Conservation (phyloP, 2,329 filamentous ascomycete species). For the Botryosphaeria agaves region DNA sequence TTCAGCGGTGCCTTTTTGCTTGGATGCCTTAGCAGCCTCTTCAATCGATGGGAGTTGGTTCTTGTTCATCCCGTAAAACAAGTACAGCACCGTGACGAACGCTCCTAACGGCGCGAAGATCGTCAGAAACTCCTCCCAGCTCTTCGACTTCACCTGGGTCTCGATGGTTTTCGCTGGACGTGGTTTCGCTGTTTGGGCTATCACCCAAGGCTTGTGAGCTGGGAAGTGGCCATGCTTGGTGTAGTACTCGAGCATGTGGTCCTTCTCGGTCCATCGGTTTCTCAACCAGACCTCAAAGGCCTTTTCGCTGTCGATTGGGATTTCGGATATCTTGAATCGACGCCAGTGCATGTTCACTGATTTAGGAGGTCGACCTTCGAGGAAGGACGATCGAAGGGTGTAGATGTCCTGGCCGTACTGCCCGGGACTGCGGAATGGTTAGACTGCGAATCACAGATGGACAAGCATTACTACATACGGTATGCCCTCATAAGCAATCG, state of each 20-base stretch:
- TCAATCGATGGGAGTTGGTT: slow-evolving; percentile 11
- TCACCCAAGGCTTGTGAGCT: slow-evolving; percentile 34
- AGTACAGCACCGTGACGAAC: slow-evolving; percentile 29
- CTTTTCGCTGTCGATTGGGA: slow-evolving; percentile 58
- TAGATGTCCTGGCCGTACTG: slow-evolving; percentile 85
- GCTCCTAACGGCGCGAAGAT: slow-evolving; percentile 34
- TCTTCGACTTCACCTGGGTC: slow-evolving; percentile 30
- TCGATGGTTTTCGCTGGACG: slow-evolving; percentile 25
- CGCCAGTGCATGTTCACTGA: slow-evolving; percentile 97
- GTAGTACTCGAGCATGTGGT: slow-evolving; percentile 73
- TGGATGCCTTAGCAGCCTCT: slow-evolving; percentile 11
- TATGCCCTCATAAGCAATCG: slow-evolving; percentile 85
- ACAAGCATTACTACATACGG: slow-evolving; percentile 42
- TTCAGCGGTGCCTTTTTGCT: slow-evolving; percentile 11
- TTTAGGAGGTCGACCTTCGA: slow-evolving; percentile 76
- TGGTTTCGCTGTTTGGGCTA: slow-evolving; percentile 8
- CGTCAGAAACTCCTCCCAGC: slow-evolving; percentile 33
- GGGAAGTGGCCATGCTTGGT: slow-evolving; percentile 61
- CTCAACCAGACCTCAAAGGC: slow-evolving; percentile 74
- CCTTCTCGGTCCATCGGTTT: slow-evolving; percentile 83
- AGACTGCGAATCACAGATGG: not conserved
- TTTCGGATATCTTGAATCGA: slow-evolving; percentile 61
- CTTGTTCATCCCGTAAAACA: slow-evolving; percentile 22
- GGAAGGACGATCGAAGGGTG: slow-evolving; percentile 70
- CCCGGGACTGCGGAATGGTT: slow-evolving; percentile 11